Conservation (phyloP, 2,329 filamentous ascomycete genomes). For the Phaeosphaeria sp. region DNA sequence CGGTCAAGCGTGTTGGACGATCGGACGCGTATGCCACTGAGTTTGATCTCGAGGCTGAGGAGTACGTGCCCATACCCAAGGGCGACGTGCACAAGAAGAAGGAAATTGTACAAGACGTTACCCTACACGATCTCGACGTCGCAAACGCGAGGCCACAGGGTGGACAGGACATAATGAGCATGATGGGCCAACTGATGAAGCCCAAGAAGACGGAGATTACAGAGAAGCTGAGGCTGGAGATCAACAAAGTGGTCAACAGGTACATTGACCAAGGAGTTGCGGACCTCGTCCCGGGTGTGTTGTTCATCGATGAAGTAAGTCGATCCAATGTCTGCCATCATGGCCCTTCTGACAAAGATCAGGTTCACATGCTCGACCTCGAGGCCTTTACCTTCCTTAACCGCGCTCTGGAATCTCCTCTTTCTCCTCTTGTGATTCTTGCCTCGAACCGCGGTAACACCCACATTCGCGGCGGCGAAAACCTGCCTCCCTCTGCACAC, state of each 20-base stretch:
- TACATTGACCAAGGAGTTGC: constrained; percentile 99
- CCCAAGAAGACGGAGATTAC: constrained; percentile 99
- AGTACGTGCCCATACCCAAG: constrained; percentile 98
- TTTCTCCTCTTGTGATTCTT: constrained; percentile 95
- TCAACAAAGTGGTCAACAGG: constrained; percentile 99
- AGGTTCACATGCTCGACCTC: constrained; percentile 99
- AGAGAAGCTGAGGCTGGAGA: constrained; percentile 92
- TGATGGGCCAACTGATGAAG: constrained; percentile 99
- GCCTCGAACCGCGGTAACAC: constrained; percentile 96
- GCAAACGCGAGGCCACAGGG: constrained; percentile 95
- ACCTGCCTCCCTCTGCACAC: constrained; percentile 73
- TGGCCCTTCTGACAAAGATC: constrained; percentile 23
- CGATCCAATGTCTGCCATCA: not conserved
- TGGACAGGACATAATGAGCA: constrained; percentile 99
- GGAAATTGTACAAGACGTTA: constrained; percentile 98
- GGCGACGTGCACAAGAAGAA: constrained; percentile 99
- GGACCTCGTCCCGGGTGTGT: constrained; percentile 94
- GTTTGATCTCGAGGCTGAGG: constrained; percentile 97
- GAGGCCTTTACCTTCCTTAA: constrained; percentile 99
- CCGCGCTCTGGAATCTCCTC: constrained; percentile 91
- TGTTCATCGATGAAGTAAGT: constrained; percentile 96
- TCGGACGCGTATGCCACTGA: constrained; percentile 98
- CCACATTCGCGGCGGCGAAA: constrained; percentile 83
- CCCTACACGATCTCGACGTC: constrained; percentile 93
- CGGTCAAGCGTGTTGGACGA: constrained; percentile 94